Percentiles rank a stretch among this genome's conserved stretches.
These are phyloP conservation scores for Puya raimondii DNA, from an alignment of 176 grass and related monocot species.

Conservation along the genomic window DNA sequence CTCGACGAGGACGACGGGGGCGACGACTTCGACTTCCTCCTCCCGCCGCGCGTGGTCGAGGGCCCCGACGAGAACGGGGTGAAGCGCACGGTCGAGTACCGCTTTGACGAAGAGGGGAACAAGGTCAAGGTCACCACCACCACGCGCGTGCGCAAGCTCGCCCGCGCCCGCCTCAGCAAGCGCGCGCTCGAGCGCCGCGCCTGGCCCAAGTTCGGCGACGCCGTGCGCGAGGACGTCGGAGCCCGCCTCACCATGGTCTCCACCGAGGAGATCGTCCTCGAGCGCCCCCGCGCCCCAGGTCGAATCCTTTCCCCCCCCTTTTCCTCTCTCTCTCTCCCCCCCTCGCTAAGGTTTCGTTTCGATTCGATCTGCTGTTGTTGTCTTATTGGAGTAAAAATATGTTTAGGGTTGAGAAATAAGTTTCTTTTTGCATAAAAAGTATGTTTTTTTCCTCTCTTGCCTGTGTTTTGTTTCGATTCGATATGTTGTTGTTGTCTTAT, in stretches of 20 bases:
- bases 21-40: slow-evolving; percentile 62
- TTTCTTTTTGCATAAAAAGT: too few relatives aligned
- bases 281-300: slow-evolving; percentile 77
- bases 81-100: slow-evolving; percentile 65
- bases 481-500: not conserved
- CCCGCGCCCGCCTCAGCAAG: slow-evolving; percentile 50
- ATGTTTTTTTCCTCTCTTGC: not conserved
- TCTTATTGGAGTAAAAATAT: not conserved
- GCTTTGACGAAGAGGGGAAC: slow-evolving; percentile 73
- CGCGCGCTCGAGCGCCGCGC: slow-evolving; percentile 64
- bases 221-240: slow-evolving; percentile 49
- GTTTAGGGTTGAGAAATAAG: too few relatives aligned
- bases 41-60: slow-evolving; percentile 52
- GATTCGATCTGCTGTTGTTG: not conserved
- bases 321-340: not conserved
- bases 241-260: slow-evolving; percentile 64
- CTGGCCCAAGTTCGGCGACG: slow-evolving; percentile 82
- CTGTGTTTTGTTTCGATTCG: not conserved
- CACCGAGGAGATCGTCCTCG: slow-evolving; percentile 79
- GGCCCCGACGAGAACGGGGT: slow-evolving; percentile 72
- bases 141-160: slow-evolving; percentile 63
- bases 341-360: not conserved
- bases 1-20: slow-evolving; percentile 76
- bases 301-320: not conserved
- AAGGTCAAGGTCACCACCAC: slow-evolving; percentile 77